Evolutionary conservation across 306 rosid genomes (phyloP).

Genomic region (Purshia tridentata): DNA sequence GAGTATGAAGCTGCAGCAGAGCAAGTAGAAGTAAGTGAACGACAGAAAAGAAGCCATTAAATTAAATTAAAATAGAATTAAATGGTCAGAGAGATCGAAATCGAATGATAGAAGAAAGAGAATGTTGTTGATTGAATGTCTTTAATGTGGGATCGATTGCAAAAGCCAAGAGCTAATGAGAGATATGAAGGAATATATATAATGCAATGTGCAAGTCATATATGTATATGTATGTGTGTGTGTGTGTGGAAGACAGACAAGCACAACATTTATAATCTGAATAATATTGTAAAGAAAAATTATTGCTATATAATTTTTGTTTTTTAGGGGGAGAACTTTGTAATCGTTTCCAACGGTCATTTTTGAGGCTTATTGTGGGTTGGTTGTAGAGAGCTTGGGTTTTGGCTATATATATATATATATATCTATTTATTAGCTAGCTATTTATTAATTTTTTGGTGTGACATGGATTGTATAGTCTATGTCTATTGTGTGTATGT

Average conservation of each 20-base stretch:
- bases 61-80: conserved; percentile 21
- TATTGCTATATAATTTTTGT: background rate
- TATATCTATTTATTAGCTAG: too few relatives aligned
- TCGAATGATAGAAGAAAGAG: conserved; percentile 15
- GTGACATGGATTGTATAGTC: too few relatives aligned
- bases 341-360: conserved; percentile 55
- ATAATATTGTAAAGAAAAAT: too few relatives aligned
- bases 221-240: background rate
- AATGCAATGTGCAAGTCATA: background rate
- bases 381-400: background rate
- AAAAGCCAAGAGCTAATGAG: background rate
- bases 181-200: background rate
- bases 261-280: conserved; percentile 23
- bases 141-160: background rate
- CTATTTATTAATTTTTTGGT: too few relatives aligned
- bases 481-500: background rate
- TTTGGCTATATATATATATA: too few relatives aligned
- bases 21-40: background rate
- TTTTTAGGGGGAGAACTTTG: background rate
- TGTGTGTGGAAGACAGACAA: background rate
- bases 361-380: conserved; percentile 15
- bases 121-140: background rate
- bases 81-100: background rate
- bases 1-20: conserved; percentile 18
- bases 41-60: conserved; percentile 33